phyloP scores from a whole-genome alignment of 257 asterid genomes.

The Lantana camara region DNA sequence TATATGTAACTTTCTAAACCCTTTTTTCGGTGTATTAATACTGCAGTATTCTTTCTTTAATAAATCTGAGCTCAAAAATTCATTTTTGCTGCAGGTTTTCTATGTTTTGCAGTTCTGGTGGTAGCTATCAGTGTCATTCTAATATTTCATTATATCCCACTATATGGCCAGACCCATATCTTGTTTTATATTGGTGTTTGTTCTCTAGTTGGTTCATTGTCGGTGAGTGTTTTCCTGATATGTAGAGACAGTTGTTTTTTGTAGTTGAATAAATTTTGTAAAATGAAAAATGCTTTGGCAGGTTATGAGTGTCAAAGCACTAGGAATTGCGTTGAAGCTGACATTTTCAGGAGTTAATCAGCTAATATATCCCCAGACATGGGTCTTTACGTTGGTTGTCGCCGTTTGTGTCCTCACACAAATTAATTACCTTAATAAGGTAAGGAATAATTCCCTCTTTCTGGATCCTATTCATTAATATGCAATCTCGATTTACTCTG shows the following conservation, averaged over 20 bases:
- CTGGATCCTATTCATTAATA: not conserved
- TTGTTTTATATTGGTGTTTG: constrained; percentile 76
- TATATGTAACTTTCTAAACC: not conserved
- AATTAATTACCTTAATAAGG: constrained; percentile 94
- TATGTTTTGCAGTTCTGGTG: constrained; percentile 62
- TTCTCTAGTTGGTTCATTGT: constrained; percentile 79
- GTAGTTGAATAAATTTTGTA: constrained; percentile 18
- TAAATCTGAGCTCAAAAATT: constrained; percentile 28
- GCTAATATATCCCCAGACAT: constrained; percentile 87
- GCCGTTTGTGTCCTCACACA: constrained; percentile 76
- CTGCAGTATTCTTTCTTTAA: constrained; percentile 10
- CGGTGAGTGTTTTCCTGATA: constrained; percentile 60
- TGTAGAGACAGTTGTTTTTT: constrained; percentile 1
- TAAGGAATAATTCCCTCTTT: constrained; percentile 15
- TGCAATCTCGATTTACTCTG: not conserved
- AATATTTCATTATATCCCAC: constrained; percentile 66
- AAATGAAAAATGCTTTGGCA: constrained; percentile 36
- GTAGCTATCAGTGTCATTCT: constrained; percentile 47
- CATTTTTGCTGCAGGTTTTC: constrained; percentile 58
- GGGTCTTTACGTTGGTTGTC: constrained; percentile 81
- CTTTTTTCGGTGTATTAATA: constrained; percentile 14
- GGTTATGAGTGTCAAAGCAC: constrained; percentile 98
- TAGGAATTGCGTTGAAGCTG: constrained; percentile 93
- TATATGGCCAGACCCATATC: constrained; percentile 80
- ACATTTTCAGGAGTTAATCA: constrained; percentile 92